A percentile compares a stretch with the other conserved stretches of the same genome.
These are phyloP conservation scores for Fusarium nanum DNA, from an alignment of 2,329 filamentous ascomycete species.

Conservation along the genomic window DNA sequence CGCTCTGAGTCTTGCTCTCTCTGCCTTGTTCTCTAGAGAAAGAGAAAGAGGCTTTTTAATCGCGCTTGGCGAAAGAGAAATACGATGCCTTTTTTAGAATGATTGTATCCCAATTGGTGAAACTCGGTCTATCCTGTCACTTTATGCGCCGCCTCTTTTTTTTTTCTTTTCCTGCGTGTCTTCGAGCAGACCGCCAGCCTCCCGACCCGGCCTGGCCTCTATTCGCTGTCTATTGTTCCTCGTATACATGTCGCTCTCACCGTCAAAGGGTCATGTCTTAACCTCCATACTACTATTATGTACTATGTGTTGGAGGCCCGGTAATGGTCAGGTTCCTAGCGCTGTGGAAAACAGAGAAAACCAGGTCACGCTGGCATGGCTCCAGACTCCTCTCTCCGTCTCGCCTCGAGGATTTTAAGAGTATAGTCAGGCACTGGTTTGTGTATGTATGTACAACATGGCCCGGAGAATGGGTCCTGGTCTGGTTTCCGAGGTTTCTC, in stretches of 20 bases:
- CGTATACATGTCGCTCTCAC: slow-evolving; percentile 13
- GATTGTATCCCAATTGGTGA: slow-evolving; percentile 26
- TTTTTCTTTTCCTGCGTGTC: neutral
- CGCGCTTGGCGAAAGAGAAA: slow-evolving; percentile 13
- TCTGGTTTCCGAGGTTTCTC: slow-evolving; percentile 27
- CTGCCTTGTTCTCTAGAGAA: neutral
- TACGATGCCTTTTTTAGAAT: slow-evolving; percentile 1
- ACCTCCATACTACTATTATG: neutral
- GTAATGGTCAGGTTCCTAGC: slow-evolving; percentile 33
- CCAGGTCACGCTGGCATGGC: slow-evolving; percentile 35
- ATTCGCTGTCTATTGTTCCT: slow-evolving; percentile 14
- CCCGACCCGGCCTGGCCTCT: neutral
- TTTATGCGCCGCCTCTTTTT: slow-evolving; percentile 21
- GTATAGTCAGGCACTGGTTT: slow-evolving; percentile 12
- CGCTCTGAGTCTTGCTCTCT: neutral
- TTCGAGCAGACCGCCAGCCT: slow-evolving; percentile 13
- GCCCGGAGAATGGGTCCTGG: slow-evolving; percentile 25
- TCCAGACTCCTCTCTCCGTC: slow-evolving; percentile 24
- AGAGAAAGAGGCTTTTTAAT: slow-evolving; percentile 8
- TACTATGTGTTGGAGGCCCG: slow-evolving; percentile 21
- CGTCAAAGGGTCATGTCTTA: slow-evolving; percentile 4
- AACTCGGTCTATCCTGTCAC: slow-evolving; percentile 7
- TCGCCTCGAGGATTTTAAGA: slow-evolving; percentile 12
- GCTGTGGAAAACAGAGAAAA: slow-evolving; percentile 14
- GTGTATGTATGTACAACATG: slow-evolving; percentile 15